Conservation (phyloP, 345 rosid genomes). For the Salix purpurea region DNA sequence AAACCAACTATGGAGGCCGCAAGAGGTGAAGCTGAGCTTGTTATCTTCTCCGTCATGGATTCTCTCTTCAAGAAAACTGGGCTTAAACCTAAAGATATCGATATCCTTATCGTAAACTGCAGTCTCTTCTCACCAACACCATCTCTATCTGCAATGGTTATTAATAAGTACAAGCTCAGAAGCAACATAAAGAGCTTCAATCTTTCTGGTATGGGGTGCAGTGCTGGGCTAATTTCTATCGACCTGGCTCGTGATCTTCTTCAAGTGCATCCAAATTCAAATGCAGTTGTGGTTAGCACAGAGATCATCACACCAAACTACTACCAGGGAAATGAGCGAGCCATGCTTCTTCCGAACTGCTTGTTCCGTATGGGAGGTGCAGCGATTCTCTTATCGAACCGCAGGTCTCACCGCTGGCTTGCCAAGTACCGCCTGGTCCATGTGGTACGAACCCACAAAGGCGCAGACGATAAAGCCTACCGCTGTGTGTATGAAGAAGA, state of each 20-base stretch:
- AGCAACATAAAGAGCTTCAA: conserved; percentile 58
- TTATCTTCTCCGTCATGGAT: conserved; percentile 41
- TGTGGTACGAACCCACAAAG: conserved; percentile 43
- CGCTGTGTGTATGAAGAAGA: conserved; percentile 50
- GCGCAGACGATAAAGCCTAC: conserved; percentile 45
- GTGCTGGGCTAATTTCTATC: conserved; percentile 51
- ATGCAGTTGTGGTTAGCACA: conserved; percentile 52
- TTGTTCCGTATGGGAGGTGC: conserved; percentile 73
- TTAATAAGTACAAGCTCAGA: conserved; percentile 50
- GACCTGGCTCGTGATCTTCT: conserved; percentile 57
- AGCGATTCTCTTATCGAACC: conserved; percentile 51
- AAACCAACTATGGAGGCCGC: conserved; percentile 33
- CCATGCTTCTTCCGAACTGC: conserved; percentile 62
- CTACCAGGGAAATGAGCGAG: conserved; percentile 48
- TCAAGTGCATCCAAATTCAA: conserved; percentile 39
- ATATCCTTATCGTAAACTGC: conserved; percentile 50
- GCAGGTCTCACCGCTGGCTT: conserved; percentile 17
- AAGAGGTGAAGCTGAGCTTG: conserved; percentile 39
- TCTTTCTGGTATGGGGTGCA: conserved; percentile 70
- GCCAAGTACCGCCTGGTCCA: conserved; percentile 53
- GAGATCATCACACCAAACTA: conserved; percentile 45
- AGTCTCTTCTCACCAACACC: conserved; percentile 54
- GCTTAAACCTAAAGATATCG: conserved; percentile 41
- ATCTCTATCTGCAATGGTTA: conserved; percentile 52
- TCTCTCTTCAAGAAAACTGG: conserved; percentile 41